Conservation (phyloP, 257 asterid genomes). For the Avicennia marina region DNA sequence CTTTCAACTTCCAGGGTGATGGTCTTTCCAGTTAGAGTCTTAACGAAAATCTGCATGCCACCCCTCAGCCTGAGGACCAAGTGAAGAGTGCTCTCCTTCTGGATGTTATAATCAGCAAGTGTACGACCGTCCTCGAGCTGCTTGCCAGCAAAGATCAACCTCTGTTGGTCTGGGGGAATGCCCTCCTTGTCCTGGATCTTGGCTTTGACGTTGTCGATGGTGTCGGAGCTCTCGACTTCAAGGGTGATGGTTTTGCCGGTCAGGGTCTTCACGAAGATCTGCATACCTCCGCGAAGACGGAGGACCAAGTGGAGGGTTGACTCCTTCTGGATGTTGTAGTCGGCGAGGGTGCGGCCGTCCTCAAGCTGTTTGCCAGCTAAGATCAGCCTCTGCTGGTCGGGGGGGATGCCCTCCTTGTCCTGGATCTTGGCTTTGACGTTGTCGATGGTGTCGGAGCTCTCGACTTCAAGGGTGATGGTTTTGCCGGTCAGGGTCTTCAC, state of each 20-base stretch:
- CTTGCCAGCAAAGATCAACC: conserved; percentile 32
- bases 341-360: conserved; percentile 45
- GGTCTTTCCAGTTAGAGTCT: conserved; percentile 29
- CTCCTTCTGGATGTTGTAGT: conserved; percentile 50
- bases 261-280: conserved; percentile 52
- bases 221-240: conserved; percentile 39
- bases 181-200: conserved; percentile 38
- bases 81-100: conserved; percentile 31
- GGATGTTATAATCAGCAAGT: conserved; percentile 33
- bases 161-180: conserved; percentile 29
- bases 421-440: conserved; percentile 33
- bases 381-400: conserved; percentile 40
- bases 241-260: conserved; percentile 49
- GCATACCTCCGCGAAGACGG: conserved; percentile 46
- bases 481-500: conserved; percentile 35
- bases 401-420: conserved; percentile 31
- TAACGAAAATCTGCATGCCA: conserved; percentile 35
- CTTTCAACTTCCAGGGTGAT: no score
- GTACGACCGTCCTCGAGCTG: conserved; percentile 37
- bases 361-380: conserved; percentile 46
- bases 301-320: conserved; percentile 46
- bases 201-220: conserved; percentile 42
- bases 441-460: conserved; percentile 37
- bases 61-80: conserved; percentile 27
- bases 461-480: conserved; percentile 35